Evolutionary conservation across 192 early-diverging fungal genomes (phyloP), one percentile per base, ranked within the genome.

Genomic region (Podila verticillata): DNA sequence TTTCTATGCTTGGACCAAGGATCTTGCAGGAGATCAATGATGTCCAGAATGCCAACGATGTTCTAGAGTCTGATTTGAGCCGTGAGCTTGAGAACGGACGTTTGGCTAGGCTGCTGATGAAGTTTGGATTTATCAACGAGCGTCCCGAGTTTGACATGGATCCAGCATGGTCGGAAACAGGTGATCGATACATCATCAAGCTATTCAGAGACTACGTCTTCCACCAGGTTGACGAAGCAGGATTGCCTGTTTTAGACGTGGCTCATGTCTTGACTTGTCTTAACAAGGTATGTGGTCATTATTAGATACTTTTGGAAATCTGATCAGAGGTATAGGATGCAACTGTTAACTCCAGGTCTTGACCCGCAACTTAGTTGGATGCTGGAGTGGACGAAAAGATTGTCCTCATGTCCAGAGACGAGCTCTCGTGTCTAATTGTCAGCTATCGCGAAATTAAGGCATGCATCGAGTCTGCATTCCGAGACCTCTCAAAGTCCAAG

Each of bases 141-240:
- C 62, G 75, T 34, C 82, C 74, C 7, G 70, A 70, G 67, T 96
- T 95, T 70, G 92, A 92, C 57, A 89, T 91, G 85, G 97, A 98
- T 79, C 90, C 95, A 5, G 91, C 91, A 65, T 99, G 97, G 97
- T 92, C 96, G 15, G 97, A 99, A 78, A 99, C 97, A 0, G 98
- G 98, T 7, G 98, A 99, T 84, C 87, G 97, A 47, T 99, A 99
- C 81, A 89, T 99, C 57, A 91, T 98, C 63, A 98, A 98, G 84
- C 86, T 99, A 22, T 99, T 99, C 79, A 88, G 98, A 57, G 98
- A 99, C 83, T 98, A 96, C 70, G 94, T 99, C 26, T 99, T 99
- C 78, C 98, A 99, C 81, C 93, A 96, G 75, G 96, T 98, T 17
- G 91, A 97, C 73, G 91, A 92, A 48, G 84, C 86, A 49, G 95